Percentiles rank a stretch among this genome's conserved stretches.
phyloP scores from a whole-genome alignment of 495 filamentous ascomycete species.

The Apodospora peruviana region DNA sequence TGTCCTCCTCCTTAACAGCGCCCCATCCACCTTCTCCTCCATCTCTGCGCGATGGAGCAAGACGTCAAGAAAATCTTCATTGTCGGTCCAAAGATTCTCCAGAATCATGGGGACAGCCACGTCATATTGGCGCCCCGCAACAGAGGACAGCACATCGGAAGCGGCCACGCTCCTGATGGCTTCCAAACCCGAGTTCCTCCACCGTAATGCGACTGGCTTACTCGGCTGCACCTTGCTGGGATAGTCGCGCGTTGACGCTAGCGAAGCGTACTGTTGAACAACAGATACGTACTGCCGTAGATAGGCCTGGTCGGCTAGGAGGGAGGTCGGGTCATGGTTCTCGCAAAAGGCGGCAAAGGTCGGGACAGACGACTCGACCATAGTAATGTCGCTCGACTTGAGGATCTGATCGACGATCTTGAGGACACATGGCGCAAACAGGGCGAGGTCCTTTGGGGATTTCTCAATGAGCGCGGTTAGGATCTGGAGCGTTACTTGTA shows the following conservation, averaged over 20 bases:
- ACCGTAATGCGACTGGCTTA: slow-evolving; percentile 72
- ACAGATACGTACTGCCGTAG: slow-evolving; percentile 75
- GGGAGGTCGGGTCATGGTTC: slow-evolving; percentile 70
- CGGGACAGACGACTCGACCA: slow-evolving; percentile 79
- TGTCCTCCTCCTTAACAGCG: slow-evolving; percentile 57
- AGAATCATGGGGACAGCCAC: slow-evolving; percentile 76
- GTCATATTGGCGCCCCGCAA: slow-evolving; percentile 66
- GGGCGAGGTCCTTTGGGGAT: slow-evolving; percentile 77
- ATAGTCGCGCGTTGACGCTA: slow-evolving; percentile 56
- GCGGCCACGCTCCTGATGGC: slow-evolving; percentile 74
- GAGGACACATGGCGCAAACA: slow-evolving; percentile 76
- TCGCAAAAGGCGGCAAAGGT: slow-evolving; percentile 80
- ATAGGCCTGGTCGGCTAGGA: slow-evolving; percentile 77
- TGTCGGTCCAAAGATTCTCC: slow-evolving; percentile 74
- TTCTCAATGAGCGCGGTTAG: slow-evolving; percentile 86
- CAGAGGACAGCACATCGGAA: slow-evolving; percentile 68
- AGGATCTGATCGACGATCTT: slow-evolving; percentile 73
- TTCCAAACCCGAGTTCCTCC: slow-evolving; percentile 72
- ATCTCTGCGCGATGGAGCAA: slow-evolving; percentile 56
- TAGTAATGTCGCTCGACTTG: slow-evolving; percentile 72
- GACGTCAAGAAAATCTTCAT: slow-evolving; percentile 59
- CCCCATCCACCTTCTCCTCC: slow-evolving; percentile 60
- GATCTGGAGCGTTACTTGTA: slow-evolving; percentile 88
- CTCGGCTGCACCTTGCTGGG: slow-evolving; percentile 49
- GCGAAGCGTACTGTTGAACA: slow-evolving; percentile 68